phyloP scores from a whole-genome alignment of 2,329 filamentous ascomycete species.

The Alternaria brassicae region DNA sequence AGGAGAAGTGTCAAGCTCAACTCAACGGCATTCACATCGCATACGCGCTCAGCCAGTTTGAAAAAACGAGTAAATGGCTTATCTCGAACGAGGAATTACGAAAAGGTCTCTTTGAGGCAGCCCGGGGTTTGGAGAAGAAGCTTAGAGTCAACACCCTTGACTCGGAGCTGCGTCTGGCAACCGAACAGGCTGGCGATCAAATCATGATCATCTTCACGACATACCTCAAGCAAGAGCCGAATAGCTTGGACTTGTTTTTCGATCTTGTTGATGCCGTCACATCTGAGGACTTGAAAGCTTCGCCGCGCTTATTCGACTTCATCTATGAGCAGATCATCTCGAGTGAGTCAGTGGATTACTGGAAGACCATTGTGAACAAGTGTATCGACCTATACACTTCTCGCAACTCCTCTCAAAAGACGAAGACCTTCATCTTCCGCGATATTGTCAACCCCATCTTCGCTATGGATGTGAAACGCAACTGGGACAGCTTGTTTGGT shows the following conservation, averaged over 20 bases:
- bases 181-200: slow-evolving; percentile 88
- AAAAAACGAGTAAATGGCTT: slow-evolving; percentile 72
- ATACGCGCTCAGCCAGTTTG: slow-evolving; percentile 75
- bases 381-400: slow-evolving; percentile 88
- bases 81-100: slow-evolving; percentile 64
- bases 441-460: slow-evolving; percentile 95
- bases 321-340: slow-evolving; percentile 86
- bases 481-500: slow-evolving; percentile 67
- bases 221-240: slow-evolving; percentile 75
- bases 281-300: slow-evolving; percentile 78
- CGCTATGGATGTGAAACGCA: slow-evolving; percentile 91
- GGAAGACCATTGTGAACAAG: slow-evolving; percentile 79
- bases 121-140: slow-evolving; percentile 79
- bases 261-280: slow-evolving; percentile 84
- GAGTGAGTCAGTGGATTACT: slow-evolving; percentile 84
- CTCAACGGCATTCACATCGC: slow-evolving; percentile 90
- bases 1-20: slow-evolving; percentile 75
- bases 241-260: slow-evolving; percentile 84
- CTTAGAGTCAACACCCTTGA: slow-evolving; percentile 74
- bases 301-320: slow-evolving; percentile 77
- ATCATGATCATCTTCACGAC: slow-evolving; percentile 84
- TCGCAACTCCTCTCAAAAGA: slow-evolving; percentile 80
- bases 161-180: slow-evolving; percentile 76
- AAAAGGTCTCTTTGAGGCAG: slow-evolving; percentile 66
- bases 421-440: slow-evolving; percentile 90